phyloP scores from a whole-genome alignment of 176 grass and related monocot species.

The Eragrostis nindensis region DNA sequence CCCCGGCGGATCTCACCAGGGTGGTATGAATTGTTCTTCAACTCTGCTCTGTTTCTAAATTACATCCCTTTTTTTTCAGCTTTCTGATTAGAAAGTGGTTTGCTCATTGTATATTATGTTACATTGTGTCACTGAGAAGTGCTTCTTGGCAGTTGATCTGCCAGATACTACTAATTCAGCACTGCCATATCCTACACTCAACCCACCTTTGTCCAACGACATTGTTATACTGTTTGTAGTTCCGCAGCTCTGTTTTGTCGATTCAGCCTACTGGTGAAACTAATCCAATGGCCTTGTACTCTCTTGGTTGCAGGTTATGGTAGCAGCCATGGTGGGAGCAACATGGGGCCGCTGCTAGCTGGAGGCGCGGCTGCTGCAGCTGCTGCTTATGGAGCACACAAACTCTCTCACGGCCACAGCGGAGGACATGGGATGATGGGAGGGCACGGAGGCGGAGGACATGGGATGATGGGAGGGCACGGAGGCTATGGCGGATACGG shows the following conservation, averaged over 20 bases:
- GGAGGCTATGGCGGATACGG: conserved; percentile 21
- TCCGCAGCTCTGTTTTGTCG: not conserved
- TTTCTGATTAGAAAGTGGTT: not conserved
- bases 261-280: not conserved
- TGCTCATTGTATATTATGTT: not conserved
- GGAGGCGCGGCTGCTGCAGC: conserved; percentile 77
- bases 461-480: conserved; percentile 19
- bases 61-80: not conserved
- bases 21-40: conserved; percentile 37
- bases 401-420: conserved; percentile 49
- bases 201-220: not conserved
- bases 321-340: conserved; percentile 32
- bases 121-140: not conserved
- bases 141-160: not conserved
- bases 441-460: conserved; percentile 43
- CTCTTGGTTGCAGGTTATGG: conserved; percentile 49
- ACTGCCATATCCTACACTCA: too few relatives aligned
- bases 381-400: conserved; percentile 69
- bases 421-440: conserved; percentile 39
- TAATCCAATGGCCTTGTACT: not conserved
- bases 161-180: not conserved
- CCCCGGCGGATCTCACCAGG: conserved; percentile 43
- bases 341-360: conserved; percentile 57
- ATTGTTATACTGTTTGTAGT: not conserved
- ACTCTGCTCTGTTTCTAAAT: not conserved